phyloP scores from a whole-genome alignment of 2,329 filamentous ascomycete species.

The Onygenales sp. region DNA sequence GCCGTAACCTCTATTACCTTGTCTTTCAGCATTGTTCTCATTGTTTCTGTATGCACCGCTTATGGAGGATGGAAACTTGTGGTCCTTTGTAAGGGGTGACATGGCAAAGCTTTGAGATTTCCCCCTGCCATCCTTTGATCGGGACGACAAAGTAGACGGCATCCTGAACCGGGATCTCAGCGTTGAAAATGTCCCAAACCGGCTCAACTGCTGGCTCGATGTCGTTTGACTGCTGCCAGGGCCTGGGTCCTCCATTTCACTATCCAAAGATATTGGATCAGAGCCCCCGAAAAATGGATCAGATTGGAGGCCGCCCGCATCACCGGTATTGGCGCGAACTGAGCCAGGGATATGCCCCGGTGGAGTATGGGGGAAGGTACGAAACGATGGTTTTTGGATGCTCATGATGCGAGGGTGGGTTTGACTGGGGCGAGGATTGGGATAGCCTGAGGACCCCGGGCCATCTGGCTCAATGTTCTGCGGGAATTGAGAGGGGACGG shows the following conservation, averaged over 20 bases:
- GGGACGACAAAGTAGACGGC: conserved; percentile 5
- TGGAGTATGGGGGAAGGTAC: too few species aligned
- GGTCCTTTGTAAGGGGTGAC: background rate
- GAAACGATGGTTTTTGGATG: background rate
- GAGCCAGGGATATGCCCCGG: background rate
- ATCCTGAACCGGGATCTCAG: conserved; percentile 6
- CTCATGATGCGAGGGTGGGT: background rate
- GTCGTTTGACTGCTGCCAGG: conserved; percentile 12
- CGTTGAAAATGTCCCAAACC: conserved; percentile 1
- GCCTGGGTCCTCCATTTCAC: background rate
- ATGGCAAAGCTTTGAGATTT: background rate
- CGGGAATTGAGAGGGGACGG: background rate
- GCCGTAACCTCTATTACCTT: background rate
- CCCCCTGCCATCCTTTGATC: background rate
- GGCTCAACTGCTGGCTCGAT: conserved; percentile 10
- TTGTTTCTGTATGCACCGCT: background rate
- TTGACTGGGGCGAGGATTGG: background rate
- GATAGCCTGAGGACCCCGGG: background rate
- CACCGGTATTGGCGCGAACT: background rate
- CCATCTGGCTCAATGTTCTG: background rate
- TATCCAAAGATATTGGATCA: background rate
- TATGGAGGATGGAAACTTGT: background rate
- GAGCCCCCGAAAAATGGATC: background rate
- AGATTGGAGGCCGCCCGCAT: background rate
- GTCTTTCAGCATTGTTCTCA: background rate